These are phyloP conservation scores for Knoxia roxburghii DNA, from an alignment of 257 asterid genomes.

Conservation along the genomic window DNA sequence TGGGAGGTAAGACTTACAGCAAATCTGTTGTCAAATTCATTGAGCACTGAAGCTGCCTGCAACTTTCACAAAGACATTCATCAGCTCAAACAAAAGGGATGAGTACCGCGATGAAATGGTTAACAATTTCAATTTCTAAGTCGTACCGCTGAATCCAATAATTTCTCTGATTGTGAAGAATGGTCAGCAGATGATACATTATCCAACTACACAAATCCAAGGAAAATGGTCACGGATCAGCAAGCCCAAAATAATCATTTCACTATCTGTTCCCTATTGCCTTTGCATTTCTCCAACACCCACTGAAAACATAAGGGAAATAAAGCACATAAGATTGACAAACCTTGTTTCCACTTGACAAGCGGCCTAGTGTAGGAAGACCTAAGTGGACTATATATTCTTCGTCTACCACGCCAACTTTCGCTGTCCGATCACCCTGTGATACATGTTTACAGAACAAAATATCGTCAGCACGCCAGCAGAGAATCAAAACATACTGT, in stretches of 20 bases:
- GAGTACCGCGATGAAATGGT: background rate
- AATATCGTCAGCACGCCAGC: constrained; percentile 9
- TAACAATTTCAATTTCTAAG: background rate
- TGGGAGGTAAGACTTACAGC: constrained; percentile 43
- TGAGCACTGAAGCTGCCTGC: constrained; percentile 33
- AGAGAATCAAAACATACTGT: background rate
- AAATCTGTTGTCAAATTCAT: constrained; percentile 38
- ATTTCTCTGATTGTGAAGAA: constrained; percentile 21
- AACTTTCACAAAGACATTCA: constrained; percentile 3
- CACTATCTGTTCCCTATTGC: background rate
- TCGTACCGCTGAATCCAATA: constrained; percentile 38
- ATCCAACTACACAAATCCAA: constrained; percentile 27
- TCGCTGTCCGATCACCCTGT: constrained; percentile 68
- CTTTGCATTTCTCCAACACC: background rate
- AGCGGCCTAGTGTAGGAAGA: constrained; percentile 69
- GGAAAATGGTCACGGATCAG: background rate
- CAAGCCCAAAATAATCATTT: background rate
- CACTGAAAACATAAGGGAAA: background rate
- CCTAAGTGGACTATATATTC: constrained; percentile 65
- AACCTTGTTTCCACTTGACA: constrained; percentile 44
- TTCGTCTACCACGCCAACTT: constrained; percentile 80
- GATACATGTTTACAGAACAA: constrained; percentile 2
- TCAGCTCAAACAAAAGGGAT: background rate
- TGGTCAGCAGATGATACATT: constrained; percentile 20
- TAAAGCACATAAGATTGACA: background rate